A percentile compares a stretch with the other conserved stretches of the same genome.
These are phyloP conservation scores for Auriscalpium vulgare DNA, from an alignment of 768 basidiomycete species.

Conservation along the genomic window DNA sequence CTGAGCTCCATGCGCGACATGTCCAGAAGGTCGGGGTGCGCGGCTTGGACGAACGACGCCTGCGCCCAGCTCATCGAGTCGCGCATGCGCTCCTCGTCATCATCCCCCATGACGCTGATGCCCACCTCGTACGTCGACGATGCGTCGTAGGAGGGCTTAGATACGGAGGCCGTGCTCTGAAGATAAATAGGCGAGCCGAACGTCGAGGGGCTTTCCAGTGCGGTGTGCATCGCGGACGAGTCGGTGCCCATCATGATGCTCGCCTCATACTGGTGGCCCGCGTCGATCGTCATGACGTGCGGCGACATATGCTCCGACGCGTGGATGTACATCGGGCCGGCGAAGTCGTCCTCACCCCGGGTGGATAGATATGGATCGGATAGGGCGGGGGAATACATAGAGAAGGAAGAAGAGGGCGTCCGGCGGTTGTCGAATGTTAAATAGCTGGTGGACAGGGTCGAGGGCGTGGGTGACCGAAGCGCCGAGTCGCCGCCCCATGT, in stretches of 20 bases:
- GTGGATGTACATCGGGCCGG: conserved; percentile 7
- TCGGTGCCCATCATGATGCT: conserved; percentile 13
- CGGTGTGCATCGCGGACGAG: conserved; percentile 16
- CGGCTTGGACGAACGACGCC: conserved; percentile 8
- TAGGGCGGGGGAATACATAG: conserved; percentile 15
- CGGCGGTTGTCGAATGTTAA: conserved; percentile 13
- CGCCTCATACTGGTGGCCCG: conserved; percentile 8
- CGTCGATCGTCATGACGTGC: conserved; percentile 7
- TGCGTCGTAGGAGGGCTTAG: conserved; percentile 9
- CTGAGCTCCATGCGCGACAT: conserved; percentile 13
- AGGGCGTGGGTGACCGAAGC: conserved; percentile 5
- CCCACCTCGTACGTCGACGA: conserved; percentile 13
- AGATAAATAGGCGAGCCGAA: conserved; percentile 9
- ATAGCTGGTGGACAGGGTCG: conserved; percentile 8
- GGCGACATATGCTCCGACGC: conserved; percentile 3
- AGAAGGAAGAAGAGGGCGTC: conserved; percentile 15
- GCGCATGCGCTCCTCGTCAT: conserved; percentile 10
- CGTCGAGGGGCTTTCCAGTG: conserved; percentile 10
- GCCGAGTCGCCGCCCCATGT: conserved; percentile 13
- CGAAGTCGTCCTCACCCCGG: conserved; percentile 5
- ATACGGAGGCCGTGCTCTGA: conserved; percentile 6
- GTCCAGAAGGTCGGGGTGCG: conserved; percentile 3
- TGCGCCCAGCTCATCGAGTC: conserved; percentile 17
- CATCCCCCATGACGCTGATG: conserved; percentile 12
- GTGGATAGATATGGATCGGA: conserved; percentile 12